A percentile compares a stretch with the other conserved stretches of the same genome.
Conservation (phyloP, 1,284 basidiomycete genomes). For the Stereum hirsutum region DNA sequence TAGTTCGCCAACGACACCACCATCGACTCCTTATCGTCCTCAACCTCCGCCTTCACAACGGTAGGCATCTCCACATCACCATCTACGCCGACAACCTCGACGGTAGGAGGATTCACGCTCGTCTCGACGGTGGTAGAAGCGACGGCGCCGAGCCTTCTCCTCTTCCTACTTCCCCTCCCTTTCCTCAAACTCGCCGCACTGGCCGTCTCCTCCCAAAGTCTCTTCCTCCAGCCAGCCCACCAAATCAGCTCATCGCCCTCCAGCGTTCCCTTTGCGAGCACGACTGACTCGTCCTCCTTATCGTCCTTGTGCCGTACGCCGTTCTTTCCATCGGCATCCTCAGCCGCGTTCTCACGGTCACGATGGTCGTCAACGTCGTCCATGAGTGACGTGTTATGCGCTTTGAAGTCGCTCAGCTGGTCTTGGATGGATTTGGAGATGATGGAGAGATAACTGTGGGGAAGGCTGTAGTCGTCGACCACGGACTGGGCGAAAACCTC, state of each 20-base stretch:
- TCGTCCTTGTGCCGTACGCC: slow-evolving; percentile 21
- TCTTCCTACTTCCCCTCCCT: slow-evolving; percentile 14
- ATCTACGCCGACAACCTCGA: neutral
- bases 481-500: slow-evolving; percentile 86
- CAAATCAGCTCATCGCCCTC: slow-evolving; percentile 46
- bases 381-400: slow-evolving; percentile 36
- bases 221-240: slow-evolving; percentile 68
- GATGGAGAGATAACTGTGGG: slow-evolving; percentile 58
- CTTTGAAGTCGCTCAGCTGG: slow-evolving; percentile 75
- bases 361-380: no score
- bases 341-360: slow-evolving; percentile 21
- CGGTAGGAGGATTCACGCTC: no score
- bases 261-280: slow-evolving; percentile 14
- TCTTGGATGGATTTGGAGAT: slow-evolving; percentile 86
- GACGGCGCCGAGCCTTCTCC: slow-evolving; percentile 20
- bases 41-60: no score
- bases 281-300: slow-evolving; percentile 13
- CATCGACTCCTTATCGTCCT: no score
- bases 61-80: neutral
- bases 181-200: slow-evolving; percentile 20
- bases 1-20: slow-evolving; percentile 16
- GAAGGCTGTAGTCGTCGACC: slow-evolving; percentile 86
- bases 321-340: slow-evolving; percentile 6
- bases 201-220: slow-evolving; percentile 28
- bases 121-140: no score